phyloP scores from a whole-genome alignment of 1,284 basidiomycete genomes.

The Thelephora terrestris region DNA sequence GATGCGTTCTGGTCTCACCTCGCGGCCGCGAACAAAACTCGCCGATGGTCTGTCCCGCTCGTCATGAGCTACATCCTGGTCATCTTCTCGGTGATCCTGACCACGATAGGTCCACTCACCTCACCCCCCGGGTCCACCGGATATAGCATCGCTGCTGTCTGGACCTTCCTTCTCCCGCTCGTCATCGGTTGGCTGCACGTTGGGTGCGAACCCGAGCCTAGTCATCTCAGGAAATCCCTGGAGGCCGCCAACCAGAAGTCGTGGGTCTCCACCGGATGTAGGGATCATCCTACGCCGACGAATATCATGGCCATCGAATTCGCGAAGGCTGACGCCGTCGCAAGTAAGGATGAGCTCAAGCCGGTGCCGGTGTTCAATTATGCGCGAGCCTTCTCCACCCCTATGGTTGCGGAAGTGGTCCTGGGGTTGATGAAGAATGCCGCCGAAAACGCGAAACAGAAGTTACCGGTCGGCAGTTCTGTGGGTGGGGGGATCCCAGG shows the following conservation, averaged over 20 bases:
- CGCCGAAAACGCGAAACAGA: not conserved
- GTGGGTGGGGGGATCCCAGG: not conserved
- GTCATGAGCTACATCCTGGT: too few species aligned
- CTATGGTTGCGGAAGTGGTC: not conserved
- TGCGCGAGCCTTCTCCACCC: not conserved
- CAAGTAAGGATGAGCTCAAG: not conserved
- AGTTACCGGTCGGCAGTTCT: not conserved
- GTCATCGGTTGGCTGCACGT: not conserved
- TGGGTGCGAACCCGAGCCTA: not conserved
- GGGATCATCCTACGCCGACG: not conserved
- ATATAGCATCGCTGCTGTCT: not conserved
- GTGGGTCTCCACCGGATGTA: not conserved
- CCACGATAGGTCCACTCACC: not conserved
- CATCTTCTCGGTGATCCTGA: not conserved
- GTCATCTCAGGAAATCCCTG: not conserved
- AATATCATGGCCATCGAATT: not conserved
- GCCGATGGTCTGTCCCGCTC: too few species aligned
- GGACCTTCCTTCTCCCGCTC: not conserved
- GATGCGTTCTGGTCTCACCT: not conserved
- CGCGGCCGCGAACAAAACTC: too few species aligned
- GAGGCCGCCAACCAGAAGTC: not conserved
- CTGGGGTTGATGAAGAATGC: not conserved
- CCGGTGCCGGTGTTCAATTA: not conserved
- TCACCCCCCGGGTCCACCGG: not conserved
- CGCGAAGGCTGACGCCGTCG: not conserved